A percentile compares a stretch with the other conserved stretches of the same genome.
Conservation (phyloP, 768 basidiomycete genomes). For the Trametes gibbosa region DNA sequence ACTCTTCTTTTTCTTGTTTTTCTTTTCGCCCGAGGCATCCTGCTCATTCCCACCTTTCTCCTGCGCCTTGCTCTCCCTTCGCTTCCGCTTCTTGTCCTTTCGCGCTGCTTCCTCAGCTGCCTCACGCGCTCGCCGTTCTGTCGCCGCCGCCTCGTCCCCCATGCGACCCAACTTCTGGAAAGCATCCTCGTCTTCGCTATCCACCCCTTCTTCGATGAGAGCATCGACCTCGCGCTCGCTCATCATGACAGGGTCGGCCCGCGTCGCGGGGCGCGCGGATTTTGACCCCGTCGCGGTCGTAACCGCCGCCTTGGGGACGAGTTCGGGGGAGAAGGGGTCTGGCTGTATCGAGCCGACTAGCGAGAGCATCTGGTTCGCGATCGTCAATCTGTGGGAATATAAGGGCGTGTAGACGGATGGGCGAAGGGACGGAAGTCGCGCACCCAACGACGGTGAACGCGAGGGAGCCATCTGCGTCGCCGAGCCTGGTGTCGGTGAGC, state of each 20-base stretch:
- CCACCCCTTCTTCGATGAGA: constrained; percentile 25
- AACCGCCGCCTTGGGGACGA: constrained; percentile 36
- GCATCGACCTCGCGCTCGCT: constrained; percentile 25
- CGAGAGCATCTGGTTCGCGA: constrained; percentile 93
- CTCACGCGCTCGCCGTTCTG: constrained; percentile 21
- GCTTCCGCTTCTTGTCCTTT: constrained; percentile 31
- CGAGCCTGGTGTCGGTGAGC: constrained; percentile 64
- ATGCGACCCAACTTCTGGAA: constrained; percentile 32
- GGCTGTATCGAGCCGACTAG: constrained; percentile 78
- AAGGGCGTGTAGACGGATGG: background rate
- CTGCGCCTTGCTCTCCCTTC: constrained; percentile 24
- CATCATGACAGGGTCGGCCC: constrained; percentile 14
- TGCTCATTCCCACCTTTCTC: constrained; percentile 11
- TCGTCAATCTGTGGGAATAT: constrained; percentile 60
- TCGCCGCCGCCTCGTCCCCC: constrained; percentile 29
- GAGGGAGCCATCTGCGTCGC: constrained; percentile 62
- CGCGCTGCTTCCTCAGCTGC: constrained; percentile 25
- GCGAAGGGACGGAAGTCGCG: constrained; percentile 24
- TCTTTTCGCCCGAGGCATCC: constrained; percentile 19
- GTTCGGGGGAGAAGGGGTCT: constrained; percentile 69
- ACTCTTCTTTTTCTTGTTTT: constrained; percentile 29
- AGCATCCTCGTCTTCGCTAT: constrained; percentile 32
- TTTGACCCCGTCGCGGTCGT: constrained; percentile 18
- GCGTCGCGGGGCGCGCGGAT: background rate
- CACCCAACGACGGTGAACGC: constrained; percentile 91